Evolutionary conservation across 208 protist genomes (phyloP).

Genomic region (Phytomonas francai): DNA sequence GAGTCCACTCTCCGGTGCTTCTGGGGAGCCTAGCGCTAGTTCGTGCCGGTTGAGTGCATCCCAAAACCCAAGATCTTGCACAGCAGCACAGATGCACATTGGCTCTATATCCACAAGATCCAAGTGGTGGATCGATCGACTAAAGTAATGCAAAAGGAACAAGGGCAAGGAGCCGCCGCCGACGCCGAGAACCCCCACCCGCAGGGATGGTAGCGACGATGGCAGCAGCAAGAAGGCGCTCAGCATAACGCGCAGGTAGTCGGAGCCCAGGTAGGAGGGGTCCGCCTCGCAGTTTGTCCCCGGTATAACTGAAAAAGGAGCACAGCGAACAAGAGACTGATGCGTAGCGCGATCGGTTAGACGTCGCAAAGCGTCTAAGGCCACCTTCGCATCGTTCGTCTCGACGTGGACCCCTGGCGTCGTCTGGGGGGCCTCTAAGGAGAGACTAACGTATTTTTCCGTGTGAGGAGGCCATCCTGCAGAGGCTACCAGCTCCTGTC

Average conservation of each 20-base stretch:
- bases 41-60: conserved; percentile 19
- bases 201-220: conserved; percentile 23
- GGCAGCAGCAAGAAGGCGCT: conserved; percentile 63
- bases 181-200: conserved; percentile 70
- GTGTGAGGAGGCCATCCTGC: conserved; percentile 46
- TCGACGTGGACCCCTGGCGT: not conserved
- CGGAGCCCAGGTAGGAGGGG: conserved; percentile 53
- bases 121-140: conserved; percentile 28
- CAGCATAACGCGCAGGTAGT: conserved; percentile 78
- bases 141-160: conserved; percentile 72
- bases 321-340: conserved; percentile 76
- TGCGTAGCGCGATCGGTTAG: conserved; percentile 59
- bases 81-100: conserved; percentile 54
- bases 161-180: conserved; percentile 68
- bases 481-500: conserved; percentile 2
- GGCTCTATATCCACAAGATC: conserved; percentile 82
- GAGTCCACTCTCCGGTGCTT: not conserved
- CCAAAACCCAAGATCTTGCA: conserved; percentile 65
- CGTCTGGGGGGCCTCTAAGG: conserved; percentile 37
- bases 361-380: conserved; percentile 22
- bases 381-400: not conserved
- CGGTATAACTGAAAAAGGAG: conserved; percentile 27
- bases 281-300: conserved; percentile 56
- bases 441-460: conserved; percentile 60
- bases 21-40: not conserved